Conservation (phyloP, 306 rosid genomes). For the Cicer arietinum region DNA sequence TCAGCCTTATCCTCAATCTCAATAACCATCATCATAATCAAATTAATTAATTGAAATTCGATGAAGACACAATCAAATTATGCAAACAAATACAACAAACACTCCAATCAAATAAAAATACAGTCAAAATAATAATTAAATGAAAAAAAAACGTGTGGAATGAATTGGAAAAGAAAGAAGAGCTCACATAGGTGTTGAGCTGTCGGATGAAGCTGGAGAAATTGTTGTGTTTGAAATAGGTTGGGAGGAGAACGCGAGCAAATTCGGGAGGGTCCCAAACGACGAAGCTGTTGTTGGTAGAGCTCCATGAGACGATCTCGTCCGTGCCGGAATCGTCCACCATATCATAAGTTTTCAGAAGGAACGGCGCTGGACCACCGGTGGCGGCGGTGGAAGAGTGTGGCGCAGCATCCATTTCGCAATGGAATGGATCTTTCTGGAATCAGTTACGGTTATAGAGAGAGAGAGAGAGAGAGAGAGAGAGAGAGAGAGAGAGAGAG, state of each 20-base stretch:
- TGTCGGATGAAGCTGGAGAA: slow-evolving; percentile 99
- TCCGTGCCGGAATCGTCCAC: slow-evolving; percentile 82
- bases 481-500: not conserved
- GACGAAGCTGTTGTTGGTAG: slow-evolving; percentile 71
- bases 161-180: not conserved
- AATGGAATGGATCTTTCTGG: slow-evolving; percentile 39
- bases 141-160: not conserved
- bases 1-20: slow-evolving; percentile 12
- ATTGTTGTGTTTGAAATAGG: slow-evolving; percentile 92
- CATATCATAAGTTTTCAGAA: slow-evolving; percentile 87
- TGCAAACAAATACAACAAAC: not conserved
- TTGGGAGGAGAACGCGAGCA: slow-evolving; percentile 80
- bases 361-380: slow-evolving; percentile 91
- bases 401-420: slow-evolving; percentile 56
- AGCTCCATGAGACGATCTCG: slow-evolving; percentile 90
- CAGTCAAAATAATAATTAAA: slow-evolving; percentile 1
- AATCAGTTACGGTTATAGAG: not conserved
- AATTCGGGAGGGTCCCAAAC: slow-evolving; percentile 97
- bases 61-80: slow-evolving; percentile 1
- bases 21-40: slow-evolving; percentile 1
- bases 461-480: not conserved
- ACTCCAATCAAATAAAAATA: not conserved
- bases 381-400: slow-evolving; percentile 50
- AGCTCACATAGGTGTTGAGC: slow-evolving; percentile 90
- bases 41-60: not conserved